Evolutionary conservation across 1,139 yeast genomes (phyloP).

Genomic region (Protomyces inundatus): DNA sequence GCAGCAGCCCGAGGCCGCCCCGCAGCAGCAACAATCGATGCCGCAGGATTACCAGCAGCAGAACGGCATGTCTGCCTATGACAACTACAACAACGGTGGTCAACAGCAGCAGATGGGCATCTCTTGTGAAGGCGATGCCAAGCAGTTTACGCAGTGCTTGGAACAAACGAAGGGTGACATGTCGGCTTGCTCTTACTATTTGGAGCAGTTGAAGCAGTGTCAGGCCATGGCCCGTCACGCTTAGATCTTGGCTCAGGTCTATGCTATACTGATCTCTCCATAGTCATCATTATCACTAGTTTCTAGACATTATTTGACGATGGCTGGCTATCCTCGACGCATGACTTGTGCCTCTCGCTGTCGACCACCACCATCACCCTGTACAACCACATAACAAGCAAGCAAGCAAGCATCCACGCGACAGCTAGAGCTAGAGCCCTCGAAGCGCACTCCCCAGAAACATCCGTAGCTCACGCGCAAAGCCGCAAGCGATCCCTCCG

Average conservation of each 20-base stretch:
- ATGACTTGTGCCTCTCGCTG: not conserved
- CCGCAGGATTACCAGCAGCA: constrained; percentile 40
- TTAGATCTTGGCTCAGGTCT: constrained; percentile 37
- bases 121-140: constrained; percentile 86
- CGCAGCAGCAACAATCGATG: constrained; percentile 35
- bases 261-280: not conserved
- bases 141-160: constrained; percentile 90
- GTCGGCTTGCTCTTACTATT: constrained; percentile 93
- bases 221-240: constrained; percentile 87
- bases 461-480: not conserved
- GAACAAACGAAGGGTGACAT: constrained; percentile 90
- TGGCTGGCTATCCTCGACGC: too few species aligned
- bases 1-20: constrained; percentile 38
- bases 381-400: not conserved
- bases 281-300: not conserved
- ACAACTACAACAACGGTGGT: constrained; percentile 14
- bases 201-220: constrained; percentile 95
- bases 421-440: too few species aligned
- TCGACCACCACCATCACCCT: not conserved
- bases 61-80: constrained; percentile 47
- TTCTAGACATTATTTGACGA: not conserved
- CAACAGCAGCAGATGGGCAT: constrained; percentile 33
- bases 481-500: not conserved
- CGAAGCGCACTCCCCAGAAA: not conserved
- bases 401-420: too few species aligned